These are phyloP conservation scores for Fraxinus albicans DNA, from an alignment of 305 asterid species.

Conservation along the genomic window DNA sequence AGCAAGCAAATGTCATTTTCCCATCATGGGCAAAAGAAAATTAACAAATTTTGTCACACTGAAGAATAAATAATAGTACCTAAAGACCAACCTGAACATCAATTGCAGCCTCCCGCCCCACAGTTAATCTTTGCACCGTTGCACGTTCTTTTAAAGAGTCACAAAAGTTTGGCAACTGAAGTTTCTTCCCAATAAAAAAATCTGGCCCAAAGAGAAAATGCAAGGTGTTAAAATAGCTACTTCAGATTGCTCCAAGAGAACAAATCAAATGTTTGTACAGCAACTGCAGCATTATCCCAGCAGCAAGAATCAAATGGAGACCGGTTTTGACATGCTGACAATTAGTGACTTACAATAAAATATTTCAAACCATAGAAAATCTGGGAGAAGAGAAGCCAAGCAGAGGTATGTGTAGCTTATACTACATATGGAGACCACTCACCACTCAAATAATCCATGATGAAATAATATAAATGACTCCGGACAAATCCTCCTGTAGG, in stretches of 20 bases:
- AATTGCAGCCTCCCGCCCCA: slow-evolving; percentile 96
- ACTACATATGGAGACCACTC: slow-evolving; percentile 41
- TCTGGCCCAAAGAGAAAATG: slow-evolving; percentile 86
- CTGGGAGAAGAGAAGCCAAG: slow-evolving; percentile 28
- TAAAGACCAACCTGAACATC: slow-evolving; percentile 83
- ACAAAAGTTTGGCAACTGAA: slow-evolving; percentile 89
- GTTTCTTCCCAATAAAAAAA: slow-evolving; percentile 74
- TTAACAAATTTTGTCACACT: not conserved
- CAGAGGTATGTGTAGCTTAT: slow-evolving; percentile 30
- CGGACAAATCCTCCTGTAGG: slow-evolving; percentile 82
- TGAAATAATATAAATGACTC: slow-evolving; percentile 72
- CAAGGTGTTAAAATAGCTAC: slow-evolving; percentile 60
- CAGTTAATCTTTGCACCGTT: slow-evolving; percentile 86
- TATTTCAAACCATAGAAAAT: slow-evolving; percentile 37
- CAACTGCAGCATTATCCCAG: slow-evolving; percentile 94
- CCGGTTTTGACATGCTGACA: slow-evolving; percentile 91
- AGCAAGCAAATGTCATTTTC: not conserved
- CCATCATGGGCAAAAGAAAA: slow-evolving; percentile 17
- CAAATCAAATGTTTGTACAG: slow-evolving; percentile 68
- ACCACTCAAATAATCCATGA: slow-evolving; percentile 94
- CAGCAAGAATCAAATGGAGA: slow-evolving; percentile 90
- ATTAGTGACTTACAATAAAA: slow-evolving; percentile 82
- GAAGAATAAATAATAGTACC: not conserved
- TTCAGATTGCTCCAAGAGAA: slow-evolving; percentile 66
- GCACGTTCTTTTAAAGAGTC: slow-evolving; percentile 85